Conservation (phyloP, 139 green algal genomes). For the Chlamydomonas eustigma region DNA sequence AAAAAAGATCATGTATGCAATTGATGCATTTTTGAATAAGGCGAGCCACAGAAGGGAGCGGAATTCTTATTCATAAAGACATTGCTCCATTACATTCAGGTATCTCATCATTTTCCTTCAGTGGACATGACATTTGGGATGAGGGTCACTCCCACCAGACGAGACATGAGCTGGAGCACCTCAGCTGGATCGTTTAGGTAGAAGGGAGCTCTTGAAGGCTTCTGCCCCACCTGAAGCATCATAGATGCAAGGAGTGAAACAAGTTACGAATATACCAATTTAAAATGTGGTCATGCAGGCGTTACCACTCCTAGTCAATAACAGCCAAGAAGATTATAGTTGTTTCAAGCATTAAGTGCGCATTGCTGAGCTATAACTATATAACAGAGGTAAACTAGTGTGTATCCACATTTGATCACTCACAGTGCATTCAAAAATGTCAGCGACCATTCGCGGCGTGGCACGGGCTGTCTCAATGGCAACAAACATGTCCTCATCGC, state of each 20-base stretch:
- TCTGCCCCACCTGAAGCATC: constrained; percentile 96
- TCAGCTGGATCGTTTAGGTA: constrained; percentile 94
- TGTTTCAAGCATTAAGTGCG: too few relatives aligned
- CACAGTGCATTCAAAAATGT: constrained; percentile 23
- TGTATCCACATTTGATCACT: not conserved
- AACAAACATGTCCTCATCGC: constrained; percentile 98
- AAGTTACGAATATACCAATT: too few relatives aligned
- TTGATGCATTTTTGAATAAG: too few relatives aligned
- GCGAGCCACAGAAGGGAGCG: too few relatives aligned
- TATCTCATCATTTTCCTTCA: not conserved
- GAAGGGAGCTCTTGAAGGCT: constrained; percentile 86
- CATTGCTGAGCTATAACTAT: not conserved
- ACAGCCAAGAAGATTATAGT: too few relatives aligned
- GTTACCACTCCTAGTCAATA: too few relatives aligned
- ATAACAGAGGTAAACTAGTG: not conserved
- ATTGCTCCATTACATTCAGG: too few relatives aligned
- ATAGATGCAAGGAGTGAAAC: too few relatives aligned
- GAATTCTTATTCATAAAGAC: too few relatives aligned
- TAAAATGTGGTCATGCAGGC: too few relatives aligned
- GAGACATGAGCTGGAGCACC: constrained; percentile 21
- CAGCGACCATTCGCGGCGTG: constrained; percentile 30
- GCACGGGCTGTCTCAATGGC: constrained; percentile 67
- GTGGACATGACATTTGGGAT: not conserved
- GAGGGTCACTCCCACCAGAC: constrained; percentile 3
- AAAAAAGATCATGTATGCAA: too few relatives aligned